Evolutionary conservation across 2,329 filamentous ascomycete species (phyloP).

Genomic region (Fusarium equiseti): DNA sequence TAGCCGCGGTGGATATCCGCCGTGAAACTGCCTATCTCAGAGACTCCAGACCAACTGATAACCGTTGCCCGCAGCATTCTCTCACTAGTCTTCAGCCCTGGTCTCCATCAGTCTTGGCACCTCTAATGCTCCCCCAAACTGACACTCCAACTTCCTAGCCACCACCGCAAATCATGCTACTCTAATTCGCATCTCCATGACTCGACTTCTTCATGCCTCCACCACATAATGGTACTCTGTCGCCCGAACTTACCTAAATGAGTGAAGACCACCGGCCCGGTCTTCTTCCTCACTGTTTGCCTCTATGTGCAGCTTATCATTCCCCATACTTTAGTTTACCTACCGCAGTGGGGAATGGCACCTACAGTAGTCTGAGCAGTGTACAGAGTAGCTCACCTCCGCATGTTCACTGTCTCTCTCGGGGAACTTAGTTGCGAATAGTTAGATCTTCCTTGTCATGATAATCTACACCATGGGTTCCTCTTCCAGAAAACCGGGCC

Average conservation of each 20-base stretch:
- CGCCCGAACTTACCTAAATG: constrained; percentile 27
- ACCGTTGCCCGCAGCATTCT: constrained; percentile 14
- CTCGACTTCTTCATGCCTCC: constrained; percentile 30
- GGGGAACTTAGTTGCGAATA: constrained; percentile 21
- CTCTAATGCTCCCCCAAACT: constrained; percentile 31
- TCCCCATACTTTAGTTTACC: constrained; percentile 25
- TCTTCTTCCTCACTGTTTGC: constrained; percentile 1
- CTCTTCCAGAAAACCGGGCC: constrained; percentile 43
- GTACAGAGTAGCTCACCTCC: constrained; percentile 7
- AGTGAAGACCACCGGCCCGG: constrained; percentile 36
- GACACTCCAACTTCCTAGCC: constrained; percentile 15
- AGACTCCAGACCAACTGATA: constrained; percentile 11
- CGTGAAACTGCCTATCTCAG: constrained; percentile 40
- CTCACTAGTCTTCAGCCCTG: constrained; percentile 11
- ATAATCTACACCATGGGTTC: constrained; percentile 33
- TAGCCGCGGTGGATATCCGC: constrained; percentile 18
- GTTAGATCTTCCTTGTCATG: constrained; percentile 4
- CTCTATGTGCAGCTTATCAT: constrained; percentile 40
- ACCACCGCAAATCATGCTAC: constrained; percentile 16
- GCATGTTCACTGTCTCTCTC: constrained; percentile 12
- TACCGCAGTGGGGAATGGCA: constrained; percentile 37
- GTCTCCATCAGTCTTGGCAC: constrained; percentile 30
- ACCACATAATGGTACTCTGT: constrained; percentile 38
- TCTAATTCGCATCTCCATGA: background rate
- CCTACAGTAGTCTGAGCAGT: background rate